Conservation (phyloP, 2,329 filamentous ascomycete genomes). For the Paecilomyces sp. region DNA sequence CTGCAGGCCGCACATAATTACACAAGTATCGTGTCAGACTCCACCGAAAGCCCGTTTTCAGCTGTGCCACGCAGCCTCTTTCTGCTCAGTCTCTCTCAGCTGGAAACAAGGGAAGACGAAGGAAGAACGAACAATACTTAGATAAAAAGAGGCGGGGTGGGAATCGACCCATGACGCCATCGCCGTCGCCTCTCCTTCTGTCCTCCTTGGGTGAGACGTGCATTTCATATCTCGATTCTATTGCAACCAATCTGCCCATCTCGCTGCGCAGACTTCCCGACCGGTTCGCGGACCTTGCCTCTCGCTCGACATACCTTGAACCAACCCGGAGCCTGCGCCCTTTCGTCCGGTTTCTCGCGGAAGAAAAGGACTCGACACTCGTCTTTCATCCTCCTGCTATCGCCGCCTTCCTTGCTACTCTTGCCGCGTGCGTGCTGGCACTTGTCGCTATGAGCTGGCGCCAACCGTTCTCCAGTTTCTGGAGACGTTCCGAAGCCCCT, state of each 20-base stretch:
- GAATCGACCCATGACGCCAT: conserved; percentile 29
- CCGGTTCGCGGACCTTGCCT: conserved; percentile 17
- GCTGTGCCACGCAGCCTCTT: neutral
- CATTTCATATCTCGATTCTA: conserved; percentile 29
- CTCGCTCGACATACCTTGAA: conserved; percentile 11
- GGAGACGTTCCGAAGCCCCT: conserved; percentile 23
- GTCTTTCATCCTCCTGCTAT: conserved; percentile 2
- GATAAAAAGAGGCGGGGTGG: neutral
- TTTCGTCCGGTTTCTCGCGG: conserved; percentile 14
- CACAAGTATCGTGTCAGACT: neutral
- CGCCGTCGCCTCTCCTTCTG: conserved; percentile 28
- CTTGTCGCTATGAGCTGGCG: conserved; percentile 29
- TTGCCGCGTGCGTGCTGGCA: conserved; percentile 19
- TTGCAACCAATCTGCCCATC: conserved; percentile 22
- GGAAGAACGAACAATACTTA: no score
- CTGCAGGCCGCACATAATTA: neutral
- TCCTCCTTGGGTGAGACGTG: conserved; percentile 35
- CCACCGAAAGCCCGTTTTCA: conserved; percentile 11
- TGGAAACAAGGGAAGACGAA: conserved; percentile 19
- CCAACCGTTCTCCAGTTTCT: conserved; percentile 22
- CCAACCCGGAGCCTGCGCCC: conserved; percentile 8
- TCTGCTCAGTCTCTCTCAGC: neutral
- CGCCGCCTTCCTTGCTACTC: conserved; percentile 16
- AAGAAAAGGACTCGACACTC: conserved; percentile 7
- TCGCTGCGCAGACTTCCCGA: conserved; percentile 25